phyloP scores from a whole-genome alignment of 2,329 filamentous ascomycete genomes.

The Pestalotiopsis fici region DNA sequence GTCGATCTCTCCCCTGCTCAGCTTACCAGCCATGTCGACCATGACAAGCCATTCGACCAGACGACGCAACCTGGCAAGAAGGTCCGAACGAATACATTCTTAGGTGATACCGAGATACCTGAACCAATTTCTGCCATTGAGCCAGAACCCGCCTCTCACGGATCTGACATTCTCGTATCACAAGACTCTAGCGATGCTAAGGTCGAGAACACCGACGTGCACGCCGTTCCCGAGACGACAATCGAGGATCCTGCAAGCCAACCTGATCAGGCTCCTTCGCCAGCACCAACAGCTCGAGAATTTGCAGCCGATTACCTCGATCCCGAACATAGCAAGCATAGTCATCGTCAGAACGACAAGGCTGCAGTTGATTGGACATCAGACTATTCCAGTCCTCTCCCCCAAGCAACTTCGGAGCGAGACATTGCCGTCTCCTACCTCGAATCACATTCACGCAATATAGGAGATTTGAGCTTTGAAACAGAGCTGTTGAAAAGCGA shows the following conservation, averaged over 20 bases:
- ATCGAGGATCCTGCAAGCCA: background rate
- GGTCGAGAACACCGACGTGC: background rate
- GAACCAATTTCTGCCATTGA: slow-evolving; percentile 25
- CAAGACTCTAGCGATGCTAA: slow-evolving; percentile 10
- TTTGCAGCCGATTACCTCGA: slow-evolving; percentile 19
- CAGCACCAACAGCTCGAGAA: slow-evolving; percentile 15
- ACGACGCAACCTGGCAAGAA: slow-evolving; percentile 35
- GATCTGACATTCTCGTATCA: slow-evolving; percentile 20
- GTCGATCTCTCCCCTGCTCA: slow-evolving; percentile 35
- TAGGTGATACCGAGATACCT: slow-evolving; percentile 23
- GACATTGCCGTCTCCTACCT: slow-evolving; percentile 14
- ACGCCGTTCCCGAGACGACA: background rate
- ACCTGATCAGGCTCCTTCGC: slow-evolving; percentile 4
- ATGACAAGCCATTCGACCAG: slow-evolving; percentile 38
- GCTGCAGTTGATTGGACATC: background rate
- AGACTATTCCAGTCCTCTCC: background rate
- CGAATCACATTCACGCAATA: slow-evolving; percentile 13
- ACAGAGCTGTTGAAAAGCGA: background rate
- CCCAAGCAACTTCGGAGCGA: background rate
- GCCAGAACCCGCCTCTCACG: slow-evolving; percentile 23
- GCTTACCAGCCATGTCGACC: slow-evolving; percentile 32
- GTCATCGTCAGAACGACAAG: background rate
- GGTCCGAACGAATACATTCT: slow-evolving; percentile 26
- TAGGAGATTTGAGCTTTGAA: background rate
- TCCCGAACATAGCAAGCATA: slow-evolving; percentile 8